Base-by-base conservation (phyloP, 805 yeast species). In the Cyberlindnera maritima region DNA sequence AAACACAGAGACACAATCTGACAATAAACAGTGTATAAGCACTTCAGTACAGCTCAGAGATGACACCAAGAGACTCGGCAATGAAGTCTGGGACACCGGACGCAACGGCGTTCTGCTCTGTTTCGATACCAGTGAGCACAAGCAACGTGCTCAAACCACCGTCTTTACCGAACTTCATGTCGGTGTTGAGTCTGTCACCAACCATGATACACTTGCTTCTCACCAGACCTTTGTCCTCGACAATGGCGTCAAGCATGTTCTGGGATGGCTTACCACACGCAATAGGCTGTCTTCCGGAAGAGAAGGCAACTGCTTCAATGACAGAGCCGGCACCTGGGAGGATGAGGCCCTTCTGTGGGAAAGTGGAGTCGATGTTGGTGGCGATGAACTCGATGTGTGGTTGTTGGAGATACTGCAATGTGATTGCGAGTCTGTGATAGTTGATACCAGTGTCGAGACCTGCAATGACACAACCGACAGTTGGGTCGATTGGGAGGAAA, bases 291-390 rank as follows among this genome's bases (percentile, higher is more conserved):
- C 97, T 77, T n/a, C 88, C 91, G 19, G 88, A 69, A 12, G 92
- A 83, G 55, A 69, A 80, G 2, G 88, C 79, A 15, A 88, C 81
- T 0, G 90, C 76, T 55, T 88, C 87, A 37, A 92, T 83, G 54
- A 89, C 79, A 2, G 97, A 83, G 1, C 99, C 99, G 1, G 99
- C 98, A 26, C 99, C 99, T 17, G 97, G 96, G 41, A 94, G 75
- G 41, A 88, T 77, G 57, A 79, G 73, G 1, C 96, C 97, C 65
- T 87, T 83, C 48, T 86, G 80, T 2, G 99, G 99, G 71, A 82
- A 94, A 0, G 99, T 94, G 1, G 96, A 85, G 66, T 94, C 99
- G 36, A 88, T 87, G 65, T 94, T 94, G 5, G 98, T 94, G 19
- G 97, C 98, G 53, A 94, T 73, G 65, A 89, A 94, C 28, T 83